phyloP scores from a whole-genome alignment of 2,329 filamentous ascomycete species.

The Lasiodiplodia theobromae region DNA sequence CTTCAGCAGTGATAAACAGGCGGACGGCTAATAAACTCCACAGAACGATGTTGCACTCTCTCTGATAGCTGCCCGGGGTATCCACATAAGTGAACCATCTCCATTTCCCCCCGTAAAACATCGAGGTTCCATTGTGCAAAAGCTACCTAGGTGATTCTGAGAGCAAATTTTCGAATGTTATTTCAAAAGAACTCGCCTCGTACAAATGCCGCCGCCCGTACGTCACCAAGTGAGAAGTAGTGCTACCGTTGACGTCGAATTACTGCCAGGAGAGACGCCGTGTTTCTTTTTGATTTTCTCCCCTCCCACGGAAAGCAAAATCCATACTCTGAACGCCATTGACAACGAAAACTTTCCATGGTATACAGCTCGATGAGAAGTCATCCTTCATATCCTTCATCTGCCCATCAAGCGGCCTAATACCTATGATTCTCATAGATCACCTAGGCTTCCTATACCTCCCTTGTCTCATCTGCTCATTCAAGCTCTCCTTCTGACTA shows the following conservation, averaged over 20 bases:
- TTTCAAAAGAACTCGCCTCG: background rate
- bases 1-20: background rate
- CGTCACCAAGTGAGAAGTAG: background rate
- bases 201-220: background rate
- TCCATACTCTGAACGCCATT: conserved; percentile 7
- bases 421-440: background rate
- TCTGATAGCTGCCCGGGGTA: background rate
- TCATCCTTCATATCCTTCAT: background rate
- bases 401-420: background rate
- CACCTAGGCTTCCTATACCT: conserved; percentile 55
- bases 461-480: conserved; percentile 73
- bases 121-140: background rate
- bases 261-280: conserved; percentile 1
- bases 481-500: conserved; percentile 82
- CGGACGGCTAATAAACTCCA: background rate
- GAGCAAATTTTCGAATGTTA: background rate
- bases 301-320: background rate
- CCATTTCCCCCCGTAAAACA: background rate
- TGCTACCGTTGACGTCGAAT: background rate
- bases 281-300: conserved; percentile 6
- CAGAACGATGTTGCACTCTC: background rate
- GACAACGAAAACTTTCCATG: background rate
- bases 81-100: too few relatives aligned
- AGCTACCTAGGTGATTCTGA: background rate
- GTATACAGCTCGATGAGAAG: conserved; percentile 6